A percentile compares a stretch with the other conserved stretches of the same genome.
phyloP scores from a whole-genome alignment of 2,329 filamentous ascomycete genomes.

The Claviceps maximensis region DNA sequence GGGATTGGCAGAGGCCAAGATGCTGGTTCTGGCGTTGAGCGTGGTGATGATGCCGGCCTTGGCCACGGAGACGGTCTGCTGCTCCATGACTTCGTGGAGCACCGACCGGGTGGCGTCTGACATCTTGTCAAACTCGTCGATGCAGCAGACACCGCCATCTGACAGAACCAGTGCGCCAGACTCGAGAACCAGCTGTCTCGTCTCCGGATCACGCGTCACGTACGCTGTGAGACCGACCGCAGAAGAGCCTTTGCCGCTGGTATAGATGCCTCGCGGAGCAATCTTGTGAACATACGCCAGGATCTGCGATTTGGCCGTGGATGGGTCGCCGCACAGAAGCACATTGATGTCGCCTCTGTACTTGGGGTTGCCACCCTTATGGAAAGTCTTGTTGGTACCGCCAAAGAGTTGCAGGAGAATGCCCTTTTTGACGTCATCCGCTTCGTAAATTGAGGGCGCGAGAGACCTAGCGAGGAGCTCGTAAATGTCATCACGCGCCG shows the following conservation, averaged over 20 bases:
- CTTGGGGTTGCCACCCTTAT: constrained; percentile 88
- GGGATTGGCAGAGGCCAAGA: constrained; percentile 92
- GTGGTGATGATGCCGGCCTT: constrained; percentile 96
- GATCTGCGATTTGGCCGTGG: constrained; percentile 90
- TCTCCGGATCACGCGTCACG: constrained; percentile 69
- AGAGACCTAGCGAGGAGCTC: constrained; percentile 82
- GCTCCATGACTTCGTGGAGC: constrained; percentile 80
- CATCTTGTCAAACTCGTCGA: constrained; percentile 83
- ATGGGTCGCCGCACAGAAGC: constrained; percentile 90
- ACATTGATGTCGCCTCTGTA: constrained; percentile 98
- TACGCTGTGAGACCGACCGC: constrained; percentile 73
- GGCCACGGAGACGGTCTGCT: constrained; percentile 73
- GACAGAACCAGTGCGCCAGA: constrained; percentile 68
- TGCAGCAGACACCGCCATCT: constrained; percentile 73
- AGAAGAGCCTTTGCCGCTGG: constrained; percentile 68
- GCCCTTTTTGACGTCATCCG: constrained; percentile 98
- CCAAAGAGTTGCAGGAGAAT: constrained; percentile 94
- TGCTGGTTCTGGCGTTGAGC: constrained; percentile 86
- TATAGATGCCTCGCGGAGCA: constrained; percentile 75
- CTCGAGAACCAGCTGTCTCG: constrained; percentile 66
- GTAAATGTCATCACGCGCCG: constrained; percentile 74
- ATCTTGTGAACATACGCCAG: constrained; percentile 95
- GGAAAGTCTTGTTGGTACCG: constrained; percentile 94
- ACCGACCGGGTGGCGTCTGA: constrained; percentile 65
- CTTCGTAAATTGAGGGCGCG: constrained; percentile 90